phyloP scores from a whole-genome alignment of 2,329 filamentous ascomycete species.

The Phialophora chinensis region DNA sequence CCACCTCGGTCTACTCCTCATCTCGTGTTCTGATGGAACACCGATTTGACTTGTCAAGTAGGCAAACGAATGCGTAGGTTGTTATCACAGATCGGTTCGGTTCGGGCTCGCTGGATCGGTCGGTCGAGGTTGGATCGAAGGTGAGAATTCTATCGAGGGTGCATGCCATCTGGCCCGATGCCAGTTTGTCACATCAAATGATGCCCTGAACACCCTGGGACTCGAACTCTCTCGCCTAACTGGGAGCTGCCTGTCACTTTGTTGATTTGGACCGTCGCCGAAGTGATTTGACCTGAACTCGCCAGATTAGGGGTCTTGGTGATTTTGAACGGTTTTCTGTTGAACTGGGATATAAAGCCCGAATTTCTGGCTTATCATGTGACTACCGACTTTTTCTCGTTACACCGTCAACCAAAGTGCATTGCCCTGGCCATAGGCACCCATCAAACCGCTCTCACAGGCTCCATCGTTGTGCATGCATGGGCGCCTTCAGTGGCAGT shows the following conservation, averaged over 20 bases:
- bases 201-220: constrained; percentile 7
- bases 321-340: constrained; percentile 23
- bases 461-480: neutral
- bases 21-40: neutral
- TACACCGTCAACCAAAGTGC: neutral
- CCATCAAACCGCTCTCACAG: neutral
- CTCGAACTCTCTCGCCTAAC: constrained; percentile 24
- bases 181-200: constrained; percentile 2
- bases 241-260: constrained; percentile 23
- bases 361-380: constrained; percentile 22
- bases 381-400: constrained; percentile 8
- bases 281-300: constrained; percentile 26
- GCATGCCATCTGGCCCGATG: constrained; percentile 11
- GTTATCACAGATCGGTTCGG: neutral
- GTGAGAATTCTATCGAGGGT: neutral
- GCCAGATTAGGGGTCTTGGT: constrained; percentile 27
- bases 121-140: constrained; percentile 1
- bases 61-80: neutral
- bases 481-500: neutral
- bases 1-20: neutral
- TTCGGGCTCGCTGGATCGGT: neutral
- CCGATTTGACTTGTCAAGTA: constrained; percentile 7
- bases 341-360: constrained; percentile 13
- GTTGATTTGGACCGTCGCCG: constrained; percentile 14
- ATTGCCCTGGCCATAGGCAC: neutral